These are phyloP conservation scores for Cardamine resedifolia DNA, from an alignment of 345 rosid genomes.

Conservation along the genomic window DNA sequence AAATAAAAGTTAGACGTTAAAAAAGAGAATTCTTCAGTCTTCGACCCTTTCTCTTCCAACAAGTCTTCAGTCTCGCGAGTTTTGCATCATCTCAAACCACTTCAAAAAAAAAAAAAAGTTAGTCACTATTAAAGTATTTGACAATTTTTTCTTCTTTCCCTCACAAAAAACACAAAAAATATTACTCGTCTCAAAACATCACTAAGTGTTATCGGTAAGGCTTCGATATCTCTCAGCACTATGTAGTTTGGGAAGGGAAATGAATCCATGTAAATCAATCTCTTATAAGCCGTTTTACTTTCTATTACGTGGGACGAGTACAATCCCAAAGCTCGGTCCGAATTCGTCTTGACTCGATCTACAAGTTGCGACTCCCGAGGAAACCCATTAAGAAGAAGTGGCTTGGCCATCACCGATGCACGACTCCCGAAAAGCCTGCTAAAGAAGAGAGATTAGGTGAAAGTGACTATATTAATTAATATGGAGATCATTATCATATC, in stretches of 20 bases:
- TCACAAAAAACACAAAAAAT: neutral
- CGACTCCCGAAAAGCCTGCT: no score
- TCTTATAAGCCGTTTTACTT: constrained; percentile 41
- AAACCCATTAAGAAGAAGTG: no score
- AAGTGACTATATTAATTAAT: no score
- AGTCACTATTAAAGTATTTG: neutral
- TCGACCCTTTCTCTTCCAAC: constrained; percentile 10
- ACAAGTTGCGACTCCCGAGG: no score
- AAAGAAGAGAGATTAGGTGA: no score
- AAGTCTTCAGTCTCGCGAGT: constrained; percentile 48
- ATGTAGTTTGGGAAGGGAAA: constrained; percentile 92
- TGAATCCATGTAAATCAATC: constrained; percentile 67
- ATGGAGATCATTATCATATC: no score
- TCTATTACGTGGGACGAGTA: no score
- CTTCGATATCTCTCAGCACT: constrained; percentile 74
- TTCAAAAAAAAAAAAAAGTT: constrained; percentile 33
- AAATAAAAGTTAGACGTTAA: no score
- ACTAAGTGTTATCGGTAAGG: constrained; percentile 82
- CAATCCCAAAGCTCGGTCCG: no score
- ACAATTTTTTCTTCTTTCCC: neutral
- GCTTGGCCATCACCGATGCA: no score
- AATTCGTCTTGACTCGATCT: no score
- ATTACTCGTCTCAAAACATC: constrained; percentile 89
- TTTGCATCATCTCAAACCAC: constrained; percentile 98
- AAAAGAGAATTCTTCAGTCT: no score